phyloP scores from a whole-genome alignment of 2,329 filamentous ascomycete species.

The Diaporthe sp. region DNA sequence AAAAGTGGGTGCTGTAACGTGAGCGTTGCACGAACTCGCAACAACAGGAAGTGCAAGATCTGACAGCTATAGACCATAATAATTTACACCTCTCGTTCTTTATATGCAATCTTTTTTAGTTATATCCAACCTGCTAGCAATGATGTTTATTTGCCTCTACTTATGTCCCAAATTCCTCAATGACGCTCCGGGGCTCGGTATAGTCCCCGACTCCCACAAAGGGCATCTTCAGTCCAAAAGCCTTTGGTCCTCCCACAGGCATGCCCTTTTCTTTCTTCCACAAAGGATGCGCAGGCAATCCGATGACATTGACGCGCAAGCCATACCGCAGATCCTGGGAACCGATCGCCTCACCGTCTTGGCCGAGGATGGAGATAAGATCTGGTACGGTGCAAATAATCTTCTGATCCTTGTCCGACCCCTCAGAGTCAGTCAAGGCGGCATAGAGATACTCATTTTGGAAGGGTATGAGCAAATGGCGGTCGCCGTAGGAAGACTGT shows the following conservation, averaged over 20 bases:
- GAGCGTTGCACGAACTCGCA: background rate
- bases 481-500: conserved; percentile 42
- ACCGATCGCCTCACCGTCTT: conserved; percentile 62
- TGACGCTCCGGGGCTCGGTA: conserved; percentile 32
- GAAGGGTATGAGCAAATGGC: conserved; percentile 55
- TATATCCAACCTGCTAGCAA: background rate
- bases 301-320: conserved; percentile 62
- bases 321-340: conserved; percentile 65
- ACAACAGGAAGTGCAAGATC: background rate
- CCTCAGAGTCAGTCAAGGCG: conserved; percentile 48
- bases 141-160: background rate
- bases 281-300: conserved; percentile 60
- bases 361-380: conserved; percentile 52
- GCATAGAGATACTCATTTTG: conserved; percentile 58
- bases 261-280: conserved; percentile 57
- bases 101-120: background rate
- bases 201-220: conserved; percentile 25
- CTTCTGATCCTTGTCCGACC: conserved; percentile 39
- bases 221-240: conserved; percentile 35
- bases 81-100: background rate
- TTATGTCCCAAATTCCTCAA: conserved; percentile 34
- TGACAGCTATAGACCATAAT: background rate
- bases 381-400: conserved; percentile 48
- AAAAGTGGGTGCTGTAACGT: background rate
- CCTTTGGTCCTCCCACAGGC: conserved; percentile 27